Conservation (phyloP, 768 basidiomycete genomes). For the Russula ochroleuca region DNA sequence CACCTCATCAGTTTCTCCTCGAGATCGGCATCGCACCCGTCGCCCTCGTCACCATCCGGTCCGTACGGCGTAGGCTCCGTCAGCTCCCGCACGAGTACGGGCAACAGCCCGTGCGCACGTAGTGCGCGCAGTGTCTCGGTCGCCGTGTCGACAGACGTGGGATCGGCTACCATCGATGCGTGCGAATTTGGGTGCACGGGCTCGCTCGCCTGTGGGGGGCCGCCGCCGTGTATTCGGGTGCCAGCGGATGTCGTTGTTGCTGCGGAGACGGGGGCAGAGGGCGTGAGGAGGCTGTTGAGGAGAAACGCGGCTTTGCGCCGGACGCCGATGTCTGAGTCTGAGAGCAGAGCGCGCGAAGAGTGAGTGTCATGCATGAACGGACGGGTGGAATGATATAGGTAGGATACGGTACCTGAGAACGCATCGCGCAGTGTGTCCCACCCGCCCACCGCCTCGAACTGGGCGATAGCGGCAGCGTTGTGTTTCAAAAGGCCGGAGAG, state of each 20-base stretch:
- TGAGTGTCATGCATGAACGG: not conserved
- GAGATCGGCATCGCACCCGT: constrained; percentile 53
- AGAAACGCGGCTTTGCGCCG: constrained; percentile 79
- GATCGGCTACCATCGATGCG: constrained; percentile 55
- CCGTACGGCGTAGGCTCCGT: constrained; percentile 58
- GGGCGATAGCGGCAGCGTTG: constrained; percentile 58
- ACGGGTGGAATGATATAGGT: not conserved
- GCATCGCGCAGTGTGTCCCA: constrained; percentile 60
- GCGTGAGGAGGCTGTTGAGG: constrained; percentile 63
- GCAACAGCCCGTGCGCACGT: constrained; percentile 42
- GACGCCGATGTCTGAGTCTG: constrained; percentile 74
- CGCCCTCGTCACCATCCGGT: constrained; percentile 62
- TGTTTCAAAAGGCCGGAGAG: constrained; percentile 79
- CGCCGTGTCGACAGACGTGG: constrained; percentile 51
- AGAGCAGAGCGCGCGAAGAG: not conserved
- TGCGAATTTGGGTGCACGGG: constrained; percentile 72
- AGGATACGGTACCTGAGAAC: constrained; percentile 48
- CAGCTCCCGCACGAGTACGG: constrained; percentile 49
- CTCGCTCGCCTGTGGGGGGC: constrained; percentile 23
- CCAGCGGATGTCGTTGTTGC: not conserved
- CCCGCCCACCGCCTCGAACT: constrained; percentile 50
- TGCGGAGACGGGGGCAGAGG: constrained; percentile 31
- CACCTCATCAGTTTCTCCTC: constrained; percentile 61
- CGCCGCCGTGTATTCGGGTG: constrained; percentile 26
- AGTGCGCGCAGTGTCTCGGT: constrained; percentile 48